Conservation (phyloP, 805 yeast species). For the Vanderwaltozyma polyspora region DNA sequence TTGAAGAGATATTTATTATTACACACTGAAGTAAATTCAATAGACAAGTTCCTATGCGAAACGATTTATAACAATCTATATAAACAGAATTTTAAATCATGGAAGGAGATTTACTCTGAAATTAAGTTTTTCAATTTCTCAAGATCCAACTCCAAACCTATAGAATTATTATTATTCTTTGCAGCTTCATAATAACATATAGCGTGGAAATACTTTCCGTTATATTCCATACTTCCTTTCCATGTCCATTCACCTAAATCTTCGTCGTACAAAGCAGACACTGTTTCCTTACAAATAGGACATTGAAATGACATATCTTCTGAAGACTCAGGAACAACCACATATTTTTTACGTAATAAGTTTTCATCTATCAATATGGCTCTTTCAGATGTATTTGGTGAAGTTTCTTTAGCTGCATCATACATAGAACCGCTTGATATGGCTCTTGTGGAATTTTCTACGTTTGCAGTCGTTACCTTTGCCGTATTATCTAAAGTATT, state of each 20-base stretch:
- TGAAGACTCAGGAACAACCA: slow-evolving; percentile 56
- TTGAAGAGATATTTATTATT: too few relatives aligned
- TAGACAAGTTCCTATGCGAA: too few relatives aligned
- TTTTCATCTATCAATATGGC: slow-evolving; percentile 14
- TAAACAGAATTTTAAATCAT: too few relatives aligned
- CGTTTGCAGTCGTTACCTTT: slow-evolving; percentile 2
- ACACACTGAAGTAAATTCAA: too few relatives aligned
- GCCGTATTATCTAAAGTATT: slow-evolving; percentile 3
- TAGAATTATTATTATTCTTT: slow-evolving; percentile 10
- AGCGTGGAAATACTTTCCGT: slow-evolving; percentile 49
- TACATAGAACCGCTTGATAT: slow-evolving; percentile 2
- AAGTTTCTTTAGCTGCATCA: neutral
- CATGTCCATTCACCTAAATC: slow-evolving; percentile 75
- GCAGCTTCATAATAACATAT: slow-evolving; percentile 56
- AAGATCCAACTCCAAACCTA: slow-evolving; percentile 12
- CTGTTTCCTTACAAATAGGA: slow-evolving; percentile 59
- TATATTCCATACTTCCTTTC: slow-evolving; percentile 48
- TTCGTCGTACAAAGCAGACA: slow-evolving; percentile 58
- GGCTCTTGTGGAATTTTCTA: neutral
- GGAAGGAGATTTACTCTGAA: slow-evolving; percentile 4
- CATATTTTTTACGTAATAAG: slow-evolving; percentile 36
- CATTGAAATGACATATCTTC: slow-evolving; percentile 48
- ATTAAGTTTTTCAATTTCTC: slow-evolving; percentile 15
- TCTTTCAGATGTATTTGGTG: slow-evolving; percentile 5
- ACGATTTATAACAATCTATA: too few relatives aligned